Base-by-base conservation (phyloP, 1,284 basidiomycete genomes). In the Tylopilus sp. region DNA sequence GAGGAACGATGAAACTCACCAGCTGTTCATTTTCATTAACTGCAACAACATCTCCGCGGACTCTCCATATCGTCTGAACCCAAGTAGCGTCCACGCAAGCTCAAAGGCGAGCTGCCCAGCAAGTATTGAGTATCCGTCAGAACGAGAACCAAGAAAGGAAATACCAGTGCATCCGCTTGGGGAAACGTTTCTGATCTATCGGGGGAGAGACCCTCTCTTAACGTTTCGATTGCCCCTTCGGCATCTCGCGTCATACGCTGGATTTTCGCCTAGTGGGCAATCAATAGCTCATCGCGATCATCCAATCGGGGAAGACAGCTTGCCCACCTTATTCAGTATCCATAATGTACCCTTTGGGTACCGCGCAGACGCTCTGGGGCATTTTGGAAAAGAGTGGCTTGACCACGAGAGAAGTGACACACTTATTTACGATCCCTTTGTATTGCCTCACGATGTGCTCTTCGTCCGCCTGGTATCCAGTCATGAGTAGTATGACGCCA, bases 391-490 rank as follows among this genome's bases (percentile, higher is more conserved):
- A 9, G 29, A 28, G 34, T 31, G 9, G 21, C n/a, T 11, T 2
- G 4, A 41, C 16, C n/a, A 36, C 3, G 11, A 23, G 34, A 10
- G 4, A 52, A 16, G 31, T 30, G 6, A 60, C 75, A 26, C 33
- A 82, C 83, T 70, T 76, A 50, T 81, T 76, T 1, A 89, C 77
- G 33, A 89, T 79, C 3, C 73, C 73, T 18, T 71, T 70, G 58
- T 86, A 86, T 55, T 86, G 81, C 48, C 69, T 74, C 34, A 88
- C 58, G 9, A 86, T 81, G 46, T 77, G 75, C 34, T 71, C 70
- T 59, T 85, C 84, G 51, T 89, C 79, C 1, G 86, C 85, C 61
- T 87, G 86, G 57, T 81, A 90, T 4, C 87, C 86, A 8, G 82
- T 71, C 26, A 86, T 63, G 1, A 87, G 75, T 6, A 89, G 72